Evolutionary conservation across 2,329 filamentous ascomycete genomes (phyloP).

Genomic region (Aureobasidium musti): DNA sequence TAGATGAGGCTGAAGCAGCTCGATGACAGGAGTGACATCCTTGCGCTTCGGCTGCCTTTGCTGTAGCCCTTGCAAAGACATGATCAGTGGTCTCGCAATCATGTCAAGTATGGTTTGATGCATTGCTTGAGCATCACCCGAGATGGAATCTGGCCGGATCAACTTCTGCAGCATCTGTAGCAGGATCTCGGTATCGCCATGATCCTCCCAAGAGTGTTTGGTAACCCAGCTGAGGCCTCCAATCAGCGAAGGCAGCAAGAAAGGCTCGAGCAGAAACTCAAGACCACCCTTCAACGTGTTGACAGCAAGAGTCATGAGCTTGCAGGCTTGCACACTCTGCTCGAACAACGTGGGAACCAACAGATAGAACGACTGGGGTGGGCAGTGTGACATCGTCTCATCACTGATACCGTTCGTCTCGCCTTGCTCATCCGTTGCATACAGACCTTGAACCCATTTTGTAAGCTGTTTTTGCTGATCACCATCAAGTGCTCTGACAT

Average conservation of each 20-base stretch:
- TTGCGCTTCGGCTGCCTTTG: constrained; percentile 66
- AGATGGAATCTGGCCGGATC: constrained; percentile 68
- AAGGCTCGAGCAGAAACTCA: constrained; percentile 78
- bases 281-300: constrained; percentile 73
- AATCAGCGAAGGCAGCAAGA: constrained; percentile 75
- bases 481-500: constrained; percentile 62
- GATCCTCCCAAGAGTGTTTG: constrained; percentile 66
- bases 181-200: constrained; percentile 65
- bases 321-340: constrained; percentile 70
- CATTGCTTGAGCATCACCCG: constrained; percentile 70
- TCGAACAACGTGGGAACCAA: constrained; percentile 75
- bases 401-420: constrained; percentile 69
- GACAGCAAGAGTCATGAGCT: constrained; percentile 64
- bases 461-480: constrained; percentile 67
- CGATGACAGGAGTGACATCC: constrained; percentile 68
- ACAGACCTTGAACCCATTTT: constrained; percentile 76
- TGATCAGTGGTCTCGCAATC: constrained; percentile 67
- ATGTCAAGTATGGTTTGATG: constrained; percentile 71
- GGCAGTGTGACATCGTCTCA: constrained; percentile 78
- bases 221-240: constrained; percentile 71
- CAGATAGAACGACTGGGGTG: constrained; percentile 79
- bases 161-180: constrained; percentile 73
- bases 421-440: constrained; percentile 62
- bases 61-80: constrained; percentile 66
- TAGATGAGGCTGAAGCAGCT: constrained; percentile 62